phyloP scores from a whole-genome alignment of 305 asterid species.

The Fraxinus dipetala region DNA sequence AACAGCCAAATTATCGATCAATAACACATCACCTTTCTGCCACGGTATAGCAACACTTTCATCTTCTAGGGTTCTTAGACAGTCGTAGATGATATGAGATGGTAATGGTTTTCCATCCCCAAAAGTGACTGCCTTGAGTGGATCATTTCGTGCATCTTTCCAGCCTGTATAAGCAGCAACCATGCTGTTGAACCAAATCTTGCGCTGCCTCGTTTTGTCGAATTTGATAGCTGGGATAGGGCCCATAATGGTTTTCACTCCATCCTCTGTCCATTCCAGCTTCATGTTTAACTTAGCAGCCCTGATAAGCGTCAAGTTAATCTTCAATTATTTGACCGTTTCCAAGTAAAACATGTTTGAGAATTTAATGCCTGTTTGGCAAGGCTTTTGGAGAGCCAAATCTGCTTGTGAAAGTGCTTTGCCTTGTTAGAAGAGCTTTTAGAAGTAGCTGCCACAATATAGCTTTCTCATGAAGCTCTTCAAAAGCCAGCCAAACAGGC shows the following conservation, averaged over 20 bases:
- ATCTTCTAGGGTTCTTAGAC: slow-evolving; percentile 64
- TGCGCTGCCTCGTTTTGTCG: slow-evolving; percentile 55
- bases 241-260: slow-evolving; percentile 72
- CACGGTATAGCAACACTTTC: slow-evolving; percentile 76
- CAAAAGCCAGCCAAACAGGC: not conserved
- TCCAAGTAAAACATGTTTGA: not conserved
- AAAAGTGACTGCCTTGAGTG: slow-evolving; percentile 72
- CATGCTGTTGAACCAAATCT: slow-evolving; percentile 92
- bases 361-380: not conserved
- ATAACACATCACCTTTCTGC: slow-evolving; percentile 67
- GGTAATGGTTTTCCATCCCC: slow-evolving; percentile 76
- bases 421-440: not conserved
- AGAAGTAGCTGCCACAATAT: not conserved
- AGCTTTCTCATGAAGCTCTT: not conserved
- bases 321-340: not conserved
- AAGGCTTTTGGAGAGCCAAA: not conserved
- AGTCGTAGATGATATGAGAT: slow-evolving; percentile 52
- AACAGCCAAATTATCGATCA: slow-evolving; percentile 78
- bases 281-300: slow-evolving; percentile 78
- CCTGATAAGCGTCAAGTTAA: slow-evolving; percentile 33
- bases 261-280: slow-evolving; percentile 75
- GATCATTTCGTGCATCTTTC: slow-evolving; percentile 72
- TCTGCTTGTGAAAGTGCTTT: not conserved
- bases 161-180: slow-evolving; percentile 89
- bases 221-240: slow-evolving; percentile 76